A percentile compares a stretch with the other conserved stretches of the same genome.
These are phyloP conservation scores for Cicer judaicum DNA, from an alignment of 306 rosid species.

Conservation along the genomic window DNA sequence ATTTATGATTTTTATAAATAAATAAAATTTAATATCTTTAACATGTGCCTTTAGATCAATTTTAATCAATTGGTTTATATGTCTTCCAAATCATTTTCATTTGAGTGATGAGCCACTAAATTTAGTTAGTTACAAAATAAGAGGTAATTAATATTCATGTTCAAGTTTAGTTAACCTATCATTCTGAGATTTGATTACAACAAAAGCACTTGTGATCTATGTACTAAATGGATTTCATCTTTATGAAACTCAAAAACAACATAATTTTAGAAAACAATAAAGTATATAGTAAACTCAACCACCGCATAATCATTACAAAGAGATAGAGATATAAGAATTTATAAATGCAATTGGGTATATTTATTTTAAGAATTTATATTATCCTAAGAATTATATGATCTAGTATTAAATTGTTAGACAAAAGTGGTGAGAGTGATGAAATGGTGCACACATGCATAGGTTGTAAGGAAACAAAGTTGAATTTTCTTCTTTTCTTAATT, in stretches of 20 bases:
- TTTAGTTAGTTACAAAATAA: slow-evolving; percentile 38
- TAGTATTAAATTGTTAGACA: slow-evolving; percentile 23
- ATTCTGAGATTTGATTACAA: slow-evolving; percentile 45
- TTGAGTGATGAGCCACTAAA: slow-evolving; percentile 43
- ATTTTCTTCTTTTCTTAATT: slow-evolving; percentile 42
- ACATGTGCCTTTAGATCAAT: too few relatives aligned
- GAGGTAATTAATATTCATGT: slow-evolving; percentile 35
- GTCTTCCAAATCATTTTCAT: slow-evolving; percentile 47
- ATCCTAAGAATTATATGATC: slow-evolving; percentile 40
- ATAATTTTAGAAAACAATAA: slow-evolving; percentile 29
- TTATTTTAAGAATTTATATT: slow-evolving; percentile 39
- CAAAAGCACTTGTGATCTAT: slow-evolving; percentile 25
- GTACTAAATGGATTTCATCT: slow-evolving; percentile 32
- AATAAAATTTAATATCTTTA: too few relatives aligned
- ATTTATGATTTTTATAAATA: too few relatives aligned
- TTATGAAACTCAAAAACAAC: slow-evolving; percentile 33
- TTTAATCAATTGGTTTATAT: slow-evolving; percentile 25
- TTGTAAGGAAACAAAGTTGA: slow-evolving; percentile 57
- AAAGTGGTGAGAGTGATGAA: slow-evolving; percentile 52
- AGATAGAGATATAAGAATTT: slow-evolving; percentile 21
- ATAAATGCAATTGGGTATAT: neutral
- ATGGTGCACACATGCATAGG: slow-evolving; percentile 38
- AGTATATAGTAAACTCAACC: slow-evolving; percentile 44
- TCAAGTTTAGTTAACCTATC: slow-evolving; percentile 21
- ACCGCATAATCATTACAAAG: slow-evolving; percentile 36